phyloP scores from a whole-genome alignment of 2,329 filamentous ascomycete species.

The Nemania serpens region DNA sequence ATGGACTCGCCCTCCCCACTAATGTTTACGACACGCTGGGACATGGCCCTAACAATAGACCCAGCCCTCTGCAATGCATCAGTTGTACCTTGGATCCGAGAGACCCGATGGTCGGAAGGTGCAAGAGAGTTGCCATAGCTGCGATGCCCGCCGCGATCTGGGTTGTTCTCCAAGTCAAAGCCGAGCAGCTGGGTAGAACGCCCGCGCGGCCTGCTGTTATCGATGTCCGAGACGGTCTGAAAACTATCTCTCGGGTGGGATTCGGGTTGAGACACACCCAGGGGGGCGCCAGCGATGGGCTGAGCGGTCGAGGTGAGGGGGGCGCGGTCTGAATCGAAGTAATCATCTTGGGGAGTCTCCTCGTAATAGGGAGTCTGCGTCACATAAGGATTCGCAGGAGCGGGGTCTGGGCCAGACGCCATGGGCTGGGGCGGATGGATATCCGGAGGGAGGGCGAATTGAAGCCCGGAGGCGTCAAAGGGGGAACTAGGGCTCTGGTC shows the following conservation, averaged over 20 bases:
- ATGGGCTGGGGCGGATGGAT: conserved; percentile 45
- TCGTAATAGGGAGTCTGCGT: conserved; percentile 49
- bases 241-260: conserved; percentile 58
- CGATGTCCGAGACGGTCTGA: conserved; percentile 58
- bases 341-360: conserved; percentile 46
- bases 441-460: conserved; percentile 60
- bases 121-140: conserved; percentile 62
- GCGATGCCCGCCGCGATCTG: conserved; percentile 54
- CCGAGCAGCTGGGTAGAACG: conserved; percentile 57
- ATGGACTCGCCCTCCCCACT: conserved; percentile 88
- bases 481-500: conserved; percentile 51
- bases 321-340: conserved; percentile 61
- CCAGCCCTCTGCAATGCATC: conserved; percentile 71
- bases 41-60: conserved; percentile 83
- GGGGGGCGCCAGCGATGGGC: conserved; percentile 58
- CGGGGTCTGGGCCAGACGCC: conserved; percentile 36
- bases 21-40: conserved; percentile 95
- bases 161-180: conserved; percentile 62
- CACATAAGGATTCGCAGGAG: conserved; percentile 40
- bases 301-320: conserved; percentile 62
- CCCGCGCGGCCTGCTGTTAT: conserved; percentile 55
- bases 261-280: conserved; percentile 45
- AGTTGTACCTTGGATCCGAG: conserved; percentile 66
- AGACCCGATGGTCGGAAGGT: conserved; percentile 58
- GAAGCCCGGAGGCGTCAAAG: conserved; percentile 58